These are phyloP conservation scores for Pseudogymnoascus sp. DNA, from an alignment of 2,329 filamentous ascomycete species.

Conservation along the genomic window DNA sequence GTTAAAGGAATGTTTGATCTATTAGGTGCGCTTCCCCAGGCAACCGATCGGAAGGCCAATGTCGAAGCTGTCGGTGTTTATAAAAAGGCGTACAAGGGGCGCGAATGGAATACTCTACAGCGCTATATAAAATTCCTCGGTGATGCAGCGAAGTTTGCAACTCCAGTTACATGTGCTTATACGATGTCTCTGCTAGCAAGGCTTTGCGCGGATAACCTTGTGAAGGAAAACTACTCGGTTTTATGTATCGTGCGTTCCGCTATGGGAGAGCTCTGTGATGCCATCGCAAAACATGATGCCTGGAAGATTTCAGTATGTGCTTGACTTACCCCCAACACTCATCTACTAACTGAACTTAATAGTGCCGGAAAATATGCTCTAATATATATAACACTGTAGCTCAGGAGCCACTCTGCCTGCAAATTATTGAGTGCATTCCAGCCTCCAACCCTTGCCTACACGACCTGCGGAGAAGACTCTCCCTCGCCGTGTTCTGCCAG, in stretches of 20 bases:
- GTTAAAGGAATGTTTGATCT: constrained; percentile 17
- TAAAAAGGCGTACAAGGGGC: not conserved
- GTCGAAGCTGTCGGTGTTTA: not conserved
- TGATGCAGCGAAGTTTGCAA: constrained; percentile 25
- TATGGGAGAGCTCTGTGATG: constrained; percentile 38
- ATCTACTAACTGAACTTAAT: constrained; percentile 15
- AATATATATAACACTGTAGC: constrained; percentile 43
- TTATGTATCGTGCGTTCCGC: constrained; percentile 37
- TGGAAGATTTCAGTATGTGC: constrained; percentile 31
- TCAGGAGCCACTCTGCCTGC: constrained; percentile 47
- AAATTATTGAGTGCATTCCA: constrained; percentile 55
- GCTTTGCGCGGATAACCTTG: constrained; percentile 48
- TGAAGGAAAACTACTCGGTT: constrained; percentile 40
- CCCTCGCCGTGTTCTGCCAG: constrained; percentile 56
- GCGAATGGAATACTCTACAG: constrained; percentile 25
- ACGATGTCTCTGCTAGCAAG: constrained; percentile 45
- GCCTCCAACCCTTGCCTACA: constrained; percentile 41
- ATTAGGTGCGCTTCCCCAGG: constrained; percentile 13
- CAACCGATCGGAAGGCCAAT: not conserved
- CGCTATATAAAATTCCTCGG: constrained; percentile 24
- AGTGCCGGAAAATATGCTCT: constrained; percentile 47
- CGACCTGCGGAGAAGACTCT: constrained; percentile 60
- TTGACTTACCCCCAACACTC: not conserved
- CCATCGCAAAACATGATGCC: constrained; percentile 33
- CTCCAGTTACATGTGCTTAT: constrained; percentile 26